A percentile compares a stretch with the other conserved stretches of the same genome.
phyloP scores from a whole-genome alignment of 2,329 filamentous ascomycete species.

The Periconia macrospinosa region DNA sequence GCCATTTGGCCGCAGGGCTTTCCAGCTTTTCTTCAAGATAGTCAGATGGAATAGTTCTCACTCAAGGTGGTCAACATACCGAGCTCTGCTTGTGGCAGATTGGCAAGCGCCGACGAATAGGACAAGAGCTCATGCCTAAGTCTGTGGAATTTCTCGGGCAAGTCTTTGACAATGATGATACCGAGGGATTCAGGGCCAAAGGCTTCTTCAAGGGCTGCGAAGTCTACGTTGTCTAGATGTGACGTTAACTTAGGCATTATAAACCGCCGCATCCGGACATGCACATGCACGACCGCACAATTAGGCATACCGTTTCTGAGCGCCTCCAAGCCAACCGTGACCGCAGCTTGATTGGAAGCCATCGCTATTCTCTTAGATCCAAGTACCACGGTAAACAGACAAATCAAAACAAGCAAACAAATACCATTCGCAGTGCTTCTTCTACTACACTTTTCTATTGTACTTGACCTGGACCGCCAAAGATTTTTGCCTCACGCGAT shows the following conservation, averaged over 20 bases:
- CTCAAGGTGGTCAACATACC: slow-evolving; percentile 51
- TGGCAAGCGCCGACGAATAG: slow-evolving; percentile 86
- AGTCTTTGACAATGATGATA: slow-evolving; percentile 88
- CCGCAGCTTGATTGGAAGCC: slow-evolving; percentile 27
- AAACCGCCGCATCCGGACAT: not conserved
- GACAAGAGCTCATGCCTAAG: slow-evolving; percentile 76
- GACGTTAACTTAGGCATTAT: slow-evolving; percentile 2
- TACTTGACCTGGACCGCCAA: not conserved
- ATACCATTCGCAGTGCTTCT: not conserved
- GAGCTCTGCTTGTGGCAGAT: slow-evolving; percentile 71
- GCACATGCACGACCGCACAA: not conserved
- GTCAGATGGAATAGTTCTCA: slow-evolving; percentile 7
- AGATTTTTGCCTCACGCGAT: not conserved
- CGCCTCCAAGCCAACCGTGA: slow-evolving; percentile 42
- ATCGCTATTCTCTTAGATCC: not conserved
- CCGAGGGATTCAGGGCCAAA: slow-evolving; percentile 91
- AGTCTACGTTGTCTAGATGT: slow-evolving; percentile 63
- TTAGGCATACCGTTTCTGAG: slow-evolving; percentile 48
- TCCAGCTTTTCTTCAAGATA: slow-evolving; percentile 48
- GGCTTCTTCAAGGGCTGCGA: slow-evolving; percentile 71
- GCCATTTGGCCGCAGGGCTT: slow-evolving; percentile 58
- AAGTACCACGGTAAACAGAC: too few species aligned
- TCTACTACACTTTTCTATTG: not conserved
- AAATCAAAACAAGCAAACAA: not conserved
- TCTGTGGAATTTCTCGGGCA: slow-evolving; percentile 71